Evolutionary conservation across 352 stramenopile species (phyloP).

Genomic region (Phytophthora vignae): DNA sequence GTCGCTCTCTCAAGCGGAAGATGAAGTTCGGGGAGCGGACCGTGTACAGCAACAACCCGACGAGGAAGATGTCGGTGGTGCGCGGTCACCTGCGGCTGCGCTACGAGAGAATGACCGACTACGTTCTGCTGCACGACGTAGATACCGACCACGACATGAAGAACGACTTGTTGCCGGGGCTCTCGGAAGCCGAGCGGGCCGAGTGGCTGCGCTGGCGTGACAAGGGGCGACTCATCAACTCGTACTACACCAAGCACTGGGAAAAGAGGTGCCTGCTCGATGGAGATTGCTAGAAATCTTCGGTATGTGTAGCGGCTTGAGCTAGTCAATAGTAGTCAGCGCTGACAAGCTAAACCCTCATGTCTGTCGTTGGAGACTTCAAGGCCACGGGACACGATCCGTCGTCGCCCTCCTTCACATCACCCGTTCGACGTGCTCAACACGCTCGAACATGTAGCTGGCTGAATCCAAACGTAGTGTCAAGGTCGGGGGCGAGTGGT

Average conservation of each 20-base stretch:
- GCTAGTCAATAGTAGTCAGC: too few species aligned
- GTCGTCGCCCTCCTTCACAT: too few species aligned
- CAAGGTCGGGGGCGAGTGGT: too few species aligned
- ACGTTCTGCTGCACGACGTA: conserved; percentile 45
- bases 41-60: conserved; percentile 61
- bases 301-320: too few species aligned
- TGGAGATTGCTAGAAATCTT: conserved; percentile 26
- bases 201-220: conserved; percentile 22
- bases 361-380: too few species aligned
- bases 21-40: conserved; percentile 31
- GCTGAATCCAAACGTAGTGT: too few species aligned
- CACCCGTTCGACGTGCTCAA: too few species aligned
- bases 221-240: conserved; percentile 39
- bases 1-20: conserved; percentile 46
- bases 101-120: conserved; percentile 40
- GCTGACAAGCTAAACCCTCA: too few species aligned
- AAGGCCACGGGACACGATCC: too few species aligned
- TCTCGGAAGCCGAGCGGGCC: conserved; percentile 17
- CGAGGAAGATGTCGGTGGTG: conserved; percentile 42
- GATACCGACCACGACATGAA: conserved; percentile 40
- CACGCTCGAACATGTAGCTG: too few species aligned
- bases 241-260: conserved; percentile 60
- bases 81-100: conserved; percentile 45
- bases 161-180: conserved; percentile 37
- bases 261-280: conserved; percentile 41